A percentile compares a stretch with the other conserved stretches of the same genome.
Conservation (phyloP, 225 moss, liverwort and hornwort genomes). For the Physcomitrellopsis africana region DNA sequence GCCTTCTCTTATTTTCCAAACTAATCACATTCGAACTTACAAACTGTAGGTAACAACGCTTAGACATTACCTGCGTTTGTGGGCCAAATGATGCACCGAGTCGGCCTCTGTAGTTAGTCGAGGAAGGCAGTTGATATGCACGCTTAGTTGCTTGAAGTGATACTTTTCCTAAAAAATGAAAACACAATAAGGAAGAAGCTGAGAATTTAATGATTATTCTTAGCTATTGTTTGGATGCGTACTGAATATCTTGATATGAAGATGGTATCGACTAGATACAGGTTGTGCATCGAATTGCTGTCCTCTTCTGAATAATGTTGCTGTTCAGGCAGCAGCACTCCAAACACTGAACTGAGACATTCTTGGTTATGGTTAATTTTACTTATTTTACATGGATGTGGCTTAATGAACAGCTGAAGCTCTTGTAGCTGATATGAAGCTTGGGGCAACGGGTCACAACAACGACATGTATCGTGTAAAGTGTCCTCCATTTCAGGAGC, state of each 20-base stretch:
- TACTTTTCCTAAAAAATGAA: constrained; percentile 4
- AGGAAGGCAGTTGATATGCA: not conserved
- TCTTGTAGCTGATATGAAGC: constrained; percentile 93
- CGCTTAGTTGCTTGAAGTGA: not conserved
- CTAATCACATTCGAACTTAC: not conserved
- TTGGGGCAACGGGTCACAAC: constrained; percentile 85
- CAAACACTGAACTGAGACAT: not conserved
- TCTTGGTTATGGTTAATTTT: constrained; percentile 23
- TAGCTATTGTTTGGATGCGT: constrained; percentile 9
- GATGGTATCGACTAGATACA: not conserved
- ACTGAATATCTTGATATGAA: not conserved
- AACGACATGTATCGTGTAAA: constrained; percentile 86
- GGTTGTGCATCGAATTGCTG: not conserved
- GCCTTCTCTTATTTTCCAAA: constrained; percentile 28
- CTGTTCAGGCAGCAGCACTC: not conserved
- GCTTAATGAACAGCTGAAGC: constrained; percentile 54
- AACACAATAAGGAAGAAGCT: constrained; percentile 1
- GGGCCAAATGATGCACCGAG: not conserved
- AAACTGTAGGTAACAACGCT: not conserved
- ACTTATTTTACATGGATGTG: constrained; percentile 33
- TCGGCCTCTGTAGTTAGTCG: too few relatives aligned
- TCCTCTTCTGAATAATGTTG: not conserved
- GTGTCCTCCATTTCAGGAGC: constrained; percentile 96
- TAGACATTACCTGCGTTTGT: not conserved
- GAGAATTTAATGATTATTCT: not conserved